Conservation (phyloP, 176 grass and related monocot genomes). For the Rhipidocladum racemiflorum region DNA sequence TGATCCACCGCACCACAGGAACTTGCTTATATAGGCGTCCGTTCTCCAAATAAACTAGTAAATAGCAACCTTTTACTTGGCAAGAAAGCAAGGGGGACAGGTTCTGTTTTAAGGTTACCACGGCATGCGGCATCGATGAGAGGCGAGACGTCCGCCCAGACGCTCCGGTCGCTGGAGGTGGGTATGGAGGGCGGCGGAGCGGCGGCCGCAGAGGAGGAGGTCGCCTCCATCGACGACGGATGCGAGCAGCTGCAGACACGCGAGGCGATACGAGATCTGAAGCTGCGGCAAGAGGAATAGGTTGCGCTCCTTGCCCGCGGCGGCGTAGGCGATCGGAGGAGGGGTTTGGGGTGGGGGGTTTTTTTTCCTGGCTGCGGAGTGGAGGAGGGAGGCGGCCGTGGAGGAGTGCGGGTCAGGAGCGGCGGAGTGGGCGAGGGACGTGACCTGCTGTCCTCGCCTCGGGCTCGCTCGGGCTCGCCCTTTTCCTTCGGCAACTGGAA, state of each 20-base stretch:
- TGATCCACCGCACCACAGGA: neutral
- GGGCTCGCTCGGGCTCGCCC: neutral
- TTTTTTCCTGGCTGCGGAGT: neutral
- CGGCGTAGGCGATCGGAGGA: neutral
- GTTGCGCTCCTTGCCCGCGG: neutral
- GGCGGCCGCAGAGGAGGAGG: conserved; percentile 6
- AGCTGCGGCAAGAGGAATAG: neutral
- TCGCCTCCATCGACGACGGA: conserved; percentile 32
- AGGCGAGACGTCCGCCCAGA: conserved; percentile 70
- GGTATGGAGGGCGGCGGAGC: conserved; percentile 48
- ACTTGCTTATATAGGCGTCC: neutral
- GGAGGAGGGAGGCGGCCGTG: neutral
- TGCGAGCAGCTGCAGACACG: neutral
- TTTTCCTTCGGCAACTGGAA: no score
- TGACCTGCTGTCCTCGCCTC: neutral
- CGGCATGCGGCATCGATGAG: conserved; percentile 71
- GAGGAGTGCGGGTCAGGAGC: neutral
- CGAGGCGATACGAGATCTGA: conserved; percentile 21
- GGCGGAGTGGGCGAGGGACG: neutral
- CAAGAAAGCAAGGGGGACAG: neutral
- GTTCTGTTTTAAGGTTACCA: conserved; percentile 40
- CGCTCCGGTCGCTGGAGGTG: conserved; percentile 32
- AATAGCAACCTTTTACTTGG: neutral
- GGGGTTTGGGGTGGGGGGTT: neutral
- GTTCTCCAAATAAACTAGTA: neutral